Percentiles rank a stretch among this genome's conserved stretches.
These are phyloP conservation scores for Annona squamosa DNA, from an alignment of 164 flowering plant species.

Conservation along the genomic window DNA sequence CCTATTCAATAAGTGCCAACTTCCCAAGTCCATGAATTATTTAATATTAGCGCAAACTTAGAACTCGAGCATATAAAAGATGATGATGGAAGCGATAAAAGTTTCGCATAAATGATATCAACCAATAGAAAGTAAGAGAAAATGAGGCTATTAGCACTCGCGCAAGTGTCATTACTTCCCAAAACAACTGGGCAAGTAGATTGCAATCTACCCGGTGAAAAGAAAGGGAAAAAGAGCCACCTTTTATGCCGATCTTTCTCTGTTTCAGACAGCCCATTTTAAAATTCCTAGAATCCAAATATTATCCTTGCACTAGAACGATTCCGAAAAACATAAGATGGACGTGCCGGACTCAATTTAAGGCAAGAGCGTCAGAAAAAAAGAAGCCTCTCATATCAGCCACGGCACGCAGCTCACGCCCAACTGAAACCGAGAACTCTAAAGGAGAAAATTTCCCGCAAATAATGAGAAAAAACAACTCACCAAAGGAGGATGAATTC, in stretches of 20 bases:
- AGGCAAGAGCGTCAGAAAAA: background rate
- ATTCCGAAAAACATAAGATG: background rate
- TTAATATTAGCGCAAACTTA: too few species aligned
- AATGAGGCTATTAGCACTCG: too few species aligned
- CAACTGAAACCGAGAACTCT: background rate
- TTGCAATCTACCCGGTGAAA: too few species aligned
- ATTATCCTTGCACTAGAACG: background rate
- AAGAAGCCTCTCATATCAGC: background rate
- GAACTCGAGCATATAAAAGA: too few species aligned
- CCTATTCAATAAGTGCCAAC: too few species aligned
- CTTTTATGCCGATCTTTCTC: background rate
- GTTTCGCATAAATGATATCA: too few species aligned
- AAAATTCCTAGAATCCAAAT: background rate
- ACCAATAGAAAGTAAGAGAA: too few species aligned
- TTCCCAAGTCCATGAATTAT: too few species aligned
- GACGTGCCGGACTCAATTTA: background rate
- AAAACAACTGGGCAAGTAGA: background rate
- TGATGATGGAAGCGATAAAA: too few species aligned
- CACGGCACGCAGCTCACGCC: background rate
- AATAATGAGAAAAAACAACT: slow-evolving; percentile 7
- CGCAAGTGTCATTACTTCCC: background rate
- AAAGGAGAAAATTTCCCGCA: background rate
- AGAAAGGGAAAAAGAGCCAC: background rate
- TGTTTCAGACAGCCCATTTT: background rate
- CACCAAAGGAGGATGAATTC: slow-evolving; percentile 77